Evolutionary conservation across 2,329 filamentous ascomycete genomes (phyloP), one percentile per base, ranked within the genome.

Genomic region (Pseudogymnoascus sp.): DNA sequence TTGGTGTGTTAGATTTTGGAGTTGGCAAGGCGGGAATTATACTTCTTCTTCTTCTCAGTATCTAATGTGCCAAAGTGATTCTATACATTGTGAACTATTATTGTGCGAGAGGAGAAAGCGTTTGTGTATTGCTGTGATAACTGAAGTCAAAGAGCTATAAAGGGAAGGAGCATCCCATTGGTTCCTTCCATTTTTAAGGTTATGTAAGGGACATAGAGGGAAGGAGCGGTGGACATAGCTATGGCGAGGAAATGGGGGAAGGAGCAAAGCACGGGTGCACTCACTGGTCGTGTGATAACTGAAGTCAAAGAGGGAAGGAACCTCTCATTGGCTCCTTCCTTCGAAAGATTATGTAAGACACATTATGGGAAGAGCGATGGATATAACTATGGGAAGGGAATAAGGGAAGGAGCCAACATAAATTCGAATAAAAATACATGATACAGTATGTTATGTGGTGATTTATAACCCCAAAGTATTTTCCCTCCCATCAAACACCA

Each of bases 31-130:
- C 31, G 46, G 46, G 25, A 53, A 53, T 11, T 53, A 53, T 53
- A 31, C 25, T 53, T 53, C 46, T 53, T 53, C 46, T 53, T 53
- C 46, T 53, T 34, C 25, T 49, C 46, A 53, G 46, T 3, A 53
- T 31, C 16, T 53, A 25, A 5, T 53, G 14, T 53, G 14, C 25
- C 8, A 11, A 53, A 16, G 25, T 12, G 7, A 53, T 53, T 1
- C 16, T 31, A 53, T 9, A 11, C 14, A n/a, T 49, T 18, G 46
- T 31, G 46, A 18, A n/a, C 11, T 11, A 53, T 31, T 53, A 16
- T 31, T 31, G 5, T 28, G 2, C 1, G 38, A 18, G n/a, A 11
- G 16, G 5, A 5, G 36, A 38, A n/a, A 12, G 1, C 31, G 31
- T 34, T 2, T 0, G 28, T 2, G 28, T 8, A 31, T 9, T 31